Base-by-base conservation (phyloP, 495 filamentous ascomycete genomes). In the Collariella sp. region DNA sequence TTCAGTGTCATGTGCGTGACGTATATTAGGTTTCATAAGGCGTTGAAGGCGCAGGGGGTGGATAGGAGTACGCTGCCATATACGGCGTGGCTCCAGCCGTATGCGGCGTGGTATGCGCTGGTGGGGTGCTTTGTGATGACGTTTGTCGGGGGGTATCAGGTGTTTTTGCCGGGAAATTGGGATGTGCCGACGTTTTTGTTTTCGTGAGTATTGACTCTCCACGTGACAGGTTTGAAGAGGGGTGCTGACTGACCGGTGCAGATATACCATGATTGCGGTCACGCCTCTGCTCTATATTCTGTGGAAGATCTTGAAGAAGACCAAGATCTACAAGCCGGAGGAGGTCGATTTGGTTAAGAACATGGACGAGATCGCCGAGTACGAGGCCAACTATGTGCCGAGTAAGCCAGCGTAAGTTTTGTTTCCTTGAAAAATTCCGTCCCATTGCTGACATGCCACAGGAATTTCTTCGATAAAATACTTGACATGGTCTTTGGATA, bases 351-450 rank as follows among this genome's bases (percentile, higher is more conserved):
- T 91, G 31, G 58, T 70, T 15, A 65, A 66, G 48, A 84, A 84
- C 42, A 60, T 88, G n/a, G 81, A 79, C 7, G 82, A 85, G 61
- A 83, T 93, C 55, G 87, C 88, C 48, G 81, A 85, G 55, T 91
- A 93, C 62, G 80, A 81, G 13, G 70, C 72, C 33, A 83, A 79
- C 44, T 90, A 78, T 67, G 72, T 86, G 12, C 72, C 78, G 12
- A 54, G 22, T 18, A 78, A 76, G 4, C 72, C 86, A 5, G 81
- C 69, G 85, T 86, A 72, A 67, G 72, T 64, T 16, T 19, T n/a
- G n/a, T n/a, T 2, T 10, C 16, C 5, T 34, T 20, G 11, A 16
- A 13, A 13, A 52, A 5, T 7, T 39, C 43, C 15, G 7, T 34
- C 13, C 1, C 13, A 19, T 43, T 52, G 11, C 2, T 39, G 10